phyloP scores from a whole-genome alignment of 2,329 filamentous ascomycete species.

The Ophiostoma piceae region DNA sequence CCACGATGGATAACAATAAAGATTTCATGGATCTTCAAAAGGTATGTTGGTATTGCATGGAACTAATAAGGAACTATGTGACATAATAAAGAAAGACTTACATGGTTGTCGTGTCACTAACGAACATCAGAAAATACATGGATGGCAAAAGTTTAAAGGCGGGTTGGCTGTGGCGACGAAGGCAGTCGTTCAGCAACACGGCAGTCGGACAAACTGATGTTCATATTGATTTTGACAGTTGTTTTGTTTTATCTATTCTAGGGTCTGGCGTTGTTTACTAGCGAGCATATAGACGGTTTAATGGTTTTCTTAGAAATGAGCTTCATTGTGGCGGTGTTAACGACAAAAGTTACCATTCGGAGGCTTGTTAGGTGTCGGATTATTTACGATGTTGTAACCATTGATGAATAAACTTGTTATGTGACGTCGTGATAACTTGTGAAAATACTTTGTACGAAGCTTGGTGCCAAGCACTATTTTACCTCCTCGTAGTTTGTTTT shows the following conservation, averaged over 20 bases:
- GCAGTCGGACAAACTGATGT: too few relatives aligned
- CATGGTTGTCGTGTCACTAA: not conserved
- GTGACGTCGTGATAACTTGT: too few relatives aligned
- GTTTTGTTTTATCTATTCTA: too few relatives aligned
- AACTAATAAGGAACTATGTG: not conserved
- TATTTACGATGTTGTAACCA: too few relatives aligned
- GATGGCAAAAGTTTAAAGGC: not conserved
- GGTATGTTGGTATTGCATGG: not conserved
- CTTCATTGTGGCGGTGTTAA: not conserved
- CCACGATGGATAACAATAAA: not conserved
- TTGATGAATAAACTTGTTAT: too few relatives aligned
- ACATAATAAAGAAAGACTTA: too few relatives aligned
- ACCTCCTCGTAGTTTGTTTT: too few relatives aligned
- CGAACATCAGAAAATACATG: not conserved
- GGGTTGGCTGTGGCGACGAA: not conserved
- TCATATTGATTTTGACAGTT: not conserved
- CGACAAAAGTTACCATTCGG: too few relatives aligned
- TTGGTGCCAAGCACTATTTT: too few relatives aligned
- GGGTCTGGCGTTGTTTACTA: not conserved
- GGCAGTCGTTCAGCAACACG: too few relatives aligned
- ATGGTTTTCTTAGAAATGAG: not conserved
- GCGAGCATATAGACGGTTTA: not conserved
- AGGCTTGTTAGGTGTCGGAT: too few relatives aligned
- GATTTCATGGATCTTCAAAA: not conserved
- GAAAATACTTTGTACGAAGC: too few relatives aligned